These are phyloP conservation scores for Globisporangium canariense DNA, from an alignment of 352 stramenopile genomes.

Conservation along the genomic window DNA sequence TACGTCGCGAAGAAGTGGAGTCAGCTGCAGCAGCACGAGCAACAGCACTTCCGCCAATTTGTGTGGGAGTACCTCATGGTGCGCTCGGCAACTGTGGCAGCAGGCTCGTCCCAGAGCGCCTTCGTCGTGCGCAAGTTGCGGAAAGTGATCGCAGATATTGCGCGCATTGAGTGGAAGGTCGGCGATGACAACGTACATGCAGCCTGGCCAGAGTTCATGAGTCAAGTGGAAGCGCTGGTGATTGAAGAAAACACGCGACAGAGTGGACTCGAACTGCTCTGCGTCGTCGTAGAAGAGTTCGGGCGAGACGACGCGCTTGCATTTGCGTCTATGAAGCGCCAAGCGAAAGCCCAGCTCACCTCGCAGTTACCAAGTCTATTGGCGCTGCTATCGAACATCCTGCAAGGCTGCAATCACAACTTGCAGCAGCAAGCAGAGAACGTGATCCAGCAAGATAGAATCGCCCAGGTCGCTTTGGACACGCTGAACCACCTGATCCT, in stretches of 20 bases:
- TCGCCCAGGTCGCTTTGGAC: conserved; percentile 49
- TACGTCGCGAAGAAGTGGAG: conserved; percentile 65
- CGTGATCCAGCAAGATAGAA: conserved; percentile 32
- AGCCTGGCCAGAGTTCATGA: conserved; percentile 61
- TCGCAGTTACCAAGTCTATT: conserved; percentile 49
- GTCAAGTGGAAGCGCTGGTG: conserved; percentile 55
- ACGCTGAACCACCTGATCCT: conserved; percentile 47
- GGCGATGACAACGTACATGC: conserved; percentile 8
- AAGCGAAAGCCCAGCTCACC: conserved; percentile 36
- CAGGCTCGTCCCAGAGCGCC: conserved; percentile 25
- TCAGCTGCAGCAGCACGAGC: conserved; percentile 37
- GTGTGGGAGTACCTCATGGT: conserved; percentile 60
- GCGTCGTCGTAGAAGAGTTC: conserved; percentile 68
- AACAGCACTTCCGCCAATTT: conserved; percentile 52
- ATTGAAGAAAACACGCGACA: conserved; percentile 35
- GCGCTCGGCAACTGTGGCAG: background rate
- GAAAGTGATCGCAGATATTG: conserved; percentile 73
- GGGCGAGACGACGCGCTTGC: conserved; percentile 60
- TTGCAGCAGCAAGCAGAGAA: conserved; percentile 27
- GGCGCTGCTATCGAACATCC: conserved; percentile 40
- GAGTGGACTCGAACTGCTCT: conserved; percentile 54
- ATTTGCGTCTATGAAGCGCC: conserved; percentile 42
- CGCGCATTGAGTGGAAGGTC: conserved; percentile 48
- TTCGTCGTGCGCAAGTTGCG: conserved; percentile 70
- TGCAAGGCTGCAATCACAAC: conserved; percentile 42